Evolutionary conservation across 305 asterid species (phyloP), one percentile per base, ranked within the genome.

Genomic region (Salvia sclarea): DNA sequence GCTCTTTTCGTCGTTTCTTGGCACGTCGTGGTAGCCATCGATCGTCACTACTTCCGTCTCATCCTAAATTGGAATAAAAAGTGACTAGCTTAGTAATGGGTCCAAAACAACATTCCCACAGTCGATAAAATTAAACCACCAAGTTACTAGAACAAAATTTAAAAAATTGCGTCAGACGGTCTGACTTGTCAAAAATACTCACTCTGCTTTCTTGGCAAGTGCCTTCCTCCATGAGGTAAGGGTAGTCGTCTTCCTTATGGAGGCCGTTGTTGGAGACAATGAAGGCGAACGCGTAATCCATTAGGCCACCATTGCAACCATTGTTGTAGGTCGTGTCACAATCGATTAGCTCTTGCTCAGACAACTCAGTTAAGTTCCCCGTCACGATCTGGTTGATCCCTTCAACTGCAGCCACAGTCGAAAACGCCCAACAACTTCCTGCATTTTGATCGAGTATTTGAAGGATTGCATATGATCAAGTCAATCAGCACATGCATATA

Each of bases 341-440:
- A 12, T 86, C 96, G 2, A 89, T 76, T n/a, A 88, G 74, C 73
- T 89, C 85, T 76, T 89, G 96, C 61, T 89, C 96, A 0, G 96
- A 88, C 57, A 88, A 14, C 1, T 86, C 68, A 0, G 88, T 86
- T 58, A 86, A 69, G 37, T 86, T 84, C 18, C 90, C 90, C 0
- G 87, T 82, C 43, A 75, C 81, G 1, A 88, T 88, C 64, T 84
- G 85, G 82, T 88, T 82, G 9, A 88, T 76, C 49, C 92, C 92
- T 57, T 86, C 92, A 6, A 88, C 92, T 16, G 92, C 90, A 24
- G 92, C 92, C 6, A 88, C 90, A 0, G 90, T 80, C 20, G 90
- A 88, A 67, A 88, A 88, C 2, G 92, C 94, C 96, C 96, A 88
- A 33, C 96, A 88, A 67, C 94, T 86, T 0, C 95, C 92, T 86